Evolutionary conservation across 768 basidiomycete species (phyloP).

Genomic region (Collybia sp.): DNA sequence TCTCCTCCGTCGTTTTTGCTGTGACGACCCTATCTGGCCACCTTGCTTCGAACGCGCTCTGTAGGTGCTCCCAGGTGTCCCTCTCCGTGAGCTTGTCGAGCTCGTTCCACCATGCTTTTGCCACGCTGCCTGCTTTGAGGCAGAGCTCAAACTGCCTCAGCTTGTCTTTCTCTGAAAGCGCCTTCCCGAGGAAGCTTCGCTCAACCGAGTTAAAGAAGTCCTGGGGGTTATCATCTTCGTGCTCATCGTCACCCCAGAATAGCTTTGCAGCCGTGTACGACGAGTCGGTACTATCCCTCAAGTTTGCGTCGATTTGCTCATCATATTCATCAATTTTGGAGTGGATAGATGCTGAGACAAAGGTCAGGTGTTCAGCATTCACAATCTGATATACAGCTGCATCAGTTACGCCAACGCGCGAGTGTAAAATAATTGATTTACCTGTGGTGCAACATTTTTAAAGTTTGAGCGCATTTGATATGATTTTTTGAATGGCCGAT

Average conservation of each 20-base stretch:
- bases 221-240: slow-evolving; percentile 9
- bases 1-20: slow-evolving; percentile 8
- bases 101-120: neutral
- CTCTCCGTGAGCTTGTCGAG: neutral
- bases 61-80: neutral
- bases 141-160: neutral
- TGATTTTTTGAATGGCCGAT: no score
- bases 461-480: no score
- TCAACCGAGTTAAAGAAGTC: slow-evolving; percentile 14
- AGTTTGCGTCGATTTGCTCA: no score
- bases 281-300: no score
- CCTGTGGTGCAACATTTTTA: no score
- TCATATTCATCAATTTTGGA: no score
- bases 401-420: no score
- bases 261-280: neutral
- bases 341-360: no score
- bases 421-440: no score
- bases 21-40: slow-evolving; percentile 3
- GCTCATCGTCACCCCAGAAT: slow-evolving; percentile 6
- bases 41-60: neutral
- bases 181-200: slow-evolving; percentile 1
- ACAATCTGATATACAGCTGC: no score
- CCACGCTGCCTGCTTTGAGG: slow-evolving; percentile 1
- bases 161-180: slow-evolving; percentile 5
- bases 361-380: no score